phyloP scores from a whole-genome alignment of 768 basidiomycete genomes.

The Dentipellis fragilis region DNA sequence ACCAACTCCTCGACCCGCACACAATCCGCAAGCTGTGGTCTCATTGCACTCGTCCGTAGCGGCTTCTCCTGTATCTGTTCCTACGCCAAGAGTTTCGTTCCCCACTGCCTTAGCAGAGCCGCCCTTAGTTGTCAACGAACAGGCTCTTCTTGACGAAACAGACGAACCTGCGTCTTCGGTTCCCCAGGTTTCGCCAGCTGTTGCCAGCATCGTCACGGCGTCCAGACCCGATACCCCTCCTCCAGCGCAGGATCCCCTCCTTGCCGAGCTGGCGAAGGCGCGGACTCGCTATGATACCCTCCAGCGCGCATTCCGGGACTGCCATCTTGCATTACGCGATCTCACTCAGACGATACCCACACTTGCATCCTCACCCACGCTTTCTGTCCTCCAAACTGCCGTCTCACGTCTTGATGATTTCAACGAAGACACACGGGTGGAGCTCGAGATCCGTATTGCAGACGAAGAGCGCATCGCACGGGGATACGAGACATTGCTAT shows the following conservation, averaged over 20 bases:
- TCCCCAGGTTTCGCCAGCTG: background rate
- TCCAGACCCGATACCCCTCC: background rate
- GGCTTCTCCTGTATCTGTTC: background rate
- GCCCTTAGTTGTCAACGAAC: background rate
- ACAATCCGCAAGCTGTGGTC: background rate
- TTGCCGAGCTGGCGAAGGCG: slow-evolving; percentile 34
- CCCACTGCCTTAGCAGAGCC: background rate
- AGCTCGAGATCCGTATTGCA: slow-evolving; percentile 67
- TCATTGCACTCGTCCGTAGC: background rate
- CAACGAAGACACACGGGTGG: slow-evolving; percentile 72
- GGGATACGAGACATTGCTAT: slow-evolving; percentile 62
- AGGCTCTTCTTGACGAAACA: background rate
- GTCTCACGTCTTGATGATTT: slow-evolving; percentile 61
- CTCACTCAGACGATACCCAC: slow-evolving; percentile 31
- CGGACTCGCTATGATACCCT: slow-evolving; percentile 49
- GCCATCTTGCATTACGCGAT: slow-evolving; percentile 54
- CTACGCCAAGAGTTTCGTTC: background rate
- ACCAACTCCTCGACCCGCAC: background rate
- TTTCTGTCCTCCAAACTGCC: slow-evolving; percentile 35
- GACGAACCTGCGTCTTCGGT: too few relatives aligned
- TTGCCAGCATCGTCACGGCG: background rate
- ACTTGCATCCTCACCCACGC: slow-evolving; percentile 11
- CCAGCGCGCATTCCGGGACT: slow-evolving; percentile 57
- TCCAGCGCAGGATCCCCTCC: slow-evolving; percentile 21
- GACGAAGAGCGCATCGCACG: slow-evolving; percentile 58